Percentiles rank a stretch among this genome's conserved stretches.
Evolutionary conservation across 805 yeast genomes (phyloP).

Genomic region (Cyberlindnera misumaiensis): DNA sequence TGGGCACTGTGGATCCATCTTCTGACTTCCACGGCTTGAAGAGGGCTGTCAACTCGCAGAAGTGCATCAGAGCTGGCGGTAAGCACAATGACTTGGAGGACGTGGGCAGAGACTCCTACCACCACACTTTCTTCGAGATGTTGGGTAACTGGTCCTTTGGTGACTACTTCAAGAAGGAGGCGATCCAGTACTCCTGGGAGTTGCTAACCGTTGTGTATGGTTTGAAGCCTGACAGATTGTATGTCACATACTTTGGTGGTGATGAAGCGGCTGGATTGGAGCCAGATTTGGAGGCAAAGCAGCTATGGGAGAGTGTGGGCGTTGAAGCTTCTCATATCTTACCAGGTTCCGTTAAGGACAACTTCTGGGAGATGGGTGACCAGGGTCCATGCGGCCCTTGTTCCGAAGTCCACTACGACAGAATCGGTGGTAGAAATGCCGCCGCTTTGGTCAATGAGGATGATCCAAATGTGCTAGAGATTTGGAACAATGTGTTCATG

Average conservation of each 20-base stretch:
- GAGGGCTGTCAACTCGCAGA: conserved; percentile 92
- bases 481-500: conserved; percentile 97
- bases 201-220: conserved; percentile 81
- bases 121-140: conserved; percentile 98
- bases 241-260: conserved; percentile 96
- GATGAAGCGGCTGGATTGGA: conserved; percentile 74
- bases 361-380: conserved; percentile 99
- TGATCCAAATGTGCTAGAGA: conserved; percentile 95
- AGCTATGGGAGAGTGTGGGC: conserved; percentile 81
- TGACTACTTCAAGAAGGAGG: conserved; percentile 95
- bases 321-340: conserved; percentile 87
- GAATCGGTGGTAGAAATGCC: conserved; percentile 98
- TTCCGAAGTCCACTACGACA: conserved; percentile 94
- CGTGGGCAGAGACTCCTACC: conserved; percentile 96
- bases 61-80: conserved; percentile 99
- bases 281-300: conserved; percentile 91
- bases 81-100: conserved; percentile 97
- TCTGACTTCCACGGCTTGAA: conserved; percentile 78
- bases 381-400: conserved; percentile 99
- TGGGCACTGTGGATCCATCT: conserved; percentile 95
- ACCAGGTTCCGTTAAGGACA: conserved; percentile 86
- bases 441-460: conserved; percentile 86
- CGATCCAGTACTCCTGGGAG: conserved; percentile 86
- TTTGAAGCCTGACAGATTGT: conserved; percentile 69
- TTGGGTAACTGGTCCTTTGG: conserved; percentile 99